Conservation (phyloP, 1,284 basidiomycete species). For the Naganishia sp. region DNA sequence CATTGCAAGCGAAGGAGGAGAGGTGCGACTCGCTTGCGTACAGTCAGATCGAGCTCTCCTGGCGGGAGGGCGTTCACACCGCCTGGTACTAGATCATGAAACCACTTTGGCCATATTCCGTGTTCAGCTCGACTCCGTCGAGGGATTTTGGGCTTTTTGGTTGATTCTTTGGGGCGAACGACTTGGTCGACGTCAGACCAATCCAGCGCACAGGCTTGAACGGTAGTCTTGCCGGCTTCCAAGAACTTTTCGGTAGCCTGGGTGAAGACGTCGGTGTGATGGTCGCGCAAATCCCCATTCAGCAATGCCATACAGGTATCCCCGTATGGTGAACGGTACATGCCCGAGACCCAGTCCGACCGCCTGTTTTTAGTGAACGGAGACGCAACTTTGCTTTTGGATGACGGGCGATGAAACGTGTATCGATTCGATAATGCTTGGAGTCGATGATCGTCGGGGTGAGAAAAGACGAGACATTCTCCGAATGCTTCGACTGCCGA, state of each 20-base stretch:
- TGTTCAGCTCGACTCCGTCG: conserved; percentile 25
- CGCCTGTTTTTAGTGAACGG: conserved; percentile 20
- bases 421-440: conserved; percentile 36
- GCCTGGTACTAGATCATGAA: conserved; percentile 72
- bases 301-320: conserved; percentile 9
- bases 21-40: conserved; percentile 79
- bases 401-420: conserved; percentile 34
- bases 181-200: conserved; percentile 56
- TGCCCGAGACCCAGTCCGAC: conserved; percentile 28
- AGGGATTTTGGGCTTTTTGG: not conserved
- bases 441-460: conserved; percentile 36
- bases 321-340: conserved; percentile 17
- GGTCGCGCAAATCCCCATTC: not conserved
- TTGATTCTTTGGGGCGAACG: not conserved
- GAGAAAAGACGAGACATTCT: conserved; percentile 38
- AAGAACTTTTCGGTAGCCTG: conserved; percentile 11
- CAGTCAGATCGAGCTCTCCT: conserved; percentile 75
- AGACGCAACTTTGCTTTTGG: conserved; percentile 11
- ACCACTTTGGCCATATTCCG: conserved; percentile 82
- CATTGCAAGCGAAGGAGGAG: conserved; percentile 84
- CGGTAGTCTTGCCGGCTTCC: conserved; percentile 37
- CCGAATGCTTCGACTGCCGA: conserved; percentile 35
- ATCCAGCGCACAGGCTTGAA: conserved; percentile 68
- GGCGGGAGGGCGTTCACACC: conserved; percentile 36
- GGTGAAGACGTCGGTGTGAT: not conserved